Evolutionary conservation across 2,329 filamentous ascomycete genomes (phyloP).

Genomic region (Nothophoma quercina): DNA sequence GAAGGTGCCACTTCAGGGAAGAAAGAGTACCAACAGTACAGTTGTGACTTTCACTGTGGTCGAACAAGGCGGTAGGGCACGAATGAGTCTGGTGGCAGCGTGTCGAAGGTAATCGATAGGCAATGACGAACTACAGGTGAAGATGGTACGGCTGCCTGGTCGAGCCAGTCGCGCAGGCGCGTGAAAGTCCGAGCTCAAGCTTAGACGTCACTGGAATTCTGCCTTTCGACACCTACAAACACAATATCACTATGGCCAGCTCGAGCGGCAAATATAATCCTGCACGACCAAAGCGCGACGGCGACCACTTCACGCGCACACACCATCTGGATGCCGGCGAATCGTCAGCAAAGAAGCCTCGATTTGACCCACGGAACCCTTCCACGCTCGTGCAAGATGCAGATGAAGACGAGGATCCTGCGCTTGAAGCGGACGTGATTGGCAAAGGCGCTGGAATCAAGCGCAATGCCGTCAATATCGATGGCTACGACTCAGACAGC

Average conservation of each 20-base stretch:
- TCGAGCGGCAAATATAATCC: slow-evolving; percentile 51
- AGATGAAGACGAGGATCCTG: slow-evolving; percentile 74
- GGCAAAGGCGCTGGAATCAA: slow-evolving; percentile 78
- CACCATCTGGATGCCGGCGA: slow-evolving; percentile 69
- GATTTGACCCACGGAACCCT: slow-evolving; percentile 94
- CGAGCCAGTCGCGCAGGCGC: slow-evolving; percentile 25
- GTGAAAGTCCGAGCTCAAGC: slow-evolving; percentile 9
- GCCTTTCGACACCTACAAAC: background rate
- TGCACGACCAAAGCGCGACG: slow-evolving; percentile 81
- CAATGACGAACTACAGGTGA: slow-evolving; percentile 28
- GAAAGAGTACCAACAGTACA: background rate
- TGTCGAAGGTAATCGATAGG: slow-evolving; percentile 14
- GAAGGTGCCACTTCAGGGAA: background rate
- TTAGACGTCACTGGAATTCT: slow-evolving; percentile 17
- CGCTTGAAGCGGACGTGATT: slow-evolving; percentile 92
- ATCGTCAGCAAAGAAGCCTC: slow-evolving; percentile 74
- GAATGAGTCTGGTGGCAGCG: slow-evolving; percentile 5
- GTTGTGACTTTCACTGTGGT: background rate
- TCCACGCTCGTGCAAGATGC: slow-evolving; percentile 88
- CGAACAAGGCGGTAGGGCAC: background rate
- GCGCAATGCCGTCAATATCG: slow-evolving; percentile 92
- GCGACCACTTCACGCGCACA: slow-evolving; percentile 79
- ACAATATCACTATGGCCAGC: slow-evolving; percentile 33
- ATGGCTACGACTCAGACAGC: slow-evolving; percentile 93
- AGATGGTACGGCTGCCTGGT: slow-evolving; percentile 30